A percentile compares a stretch with the other conserved stretches of the same genome.
Conservation (phyloP, 768 basidiomycete genomes). For the Boletus pseudo-olivaceus region DNA sequence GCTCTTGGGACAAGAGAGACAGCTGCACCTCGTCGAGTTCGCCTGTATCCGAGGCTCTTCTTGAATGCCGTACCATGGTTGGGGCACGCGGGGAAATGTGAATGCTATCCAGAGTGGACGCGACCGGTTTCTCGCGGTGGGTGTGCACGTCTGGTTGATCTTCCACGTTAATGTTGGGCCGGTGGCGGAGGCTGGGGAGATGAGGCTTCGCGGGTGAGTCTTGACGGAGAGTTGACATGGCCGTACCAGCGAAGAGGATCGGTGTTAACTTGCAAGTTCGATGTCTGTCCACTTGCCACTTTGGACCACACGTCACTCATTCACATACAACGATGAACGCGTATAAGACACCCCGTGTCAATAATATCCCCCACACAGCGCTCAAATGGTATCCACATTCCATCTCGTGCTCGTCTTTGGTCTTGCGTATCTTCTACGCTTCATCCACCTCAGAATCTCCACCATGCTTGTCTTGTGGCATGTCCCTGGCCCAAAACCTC, state of each 20-base stretch:
- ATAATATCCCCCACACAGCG: not conserved
- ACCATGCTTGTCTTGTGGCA: constrained; percentile 36
- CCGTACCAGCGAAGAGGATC: not conserved
- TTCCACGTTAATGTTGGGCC: constrained; percentile 38
- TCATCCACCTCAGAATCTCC: constrained; percentile 34
- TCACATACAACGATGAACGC: not conserved
- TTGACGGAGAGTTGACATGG: constrained; percentile 27
- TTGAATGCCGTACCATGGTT: constrained; percentile 35
- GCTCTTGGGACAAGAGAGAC: constrained; percentile 51
- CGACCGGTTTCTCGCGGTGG: constrained; percentile 47
- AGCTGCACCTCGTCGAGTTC: constrained; percentile 59
- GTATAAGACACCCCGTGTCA: constrained; percentile 3
- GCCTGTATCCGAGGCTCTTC: constrained; percentile 24
- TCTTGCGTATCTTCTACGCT: constrained; percentile 31
- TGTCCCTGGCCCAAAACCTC: constrained; percentile 49
- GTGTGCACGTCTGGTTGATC: constrained; percentile 24
- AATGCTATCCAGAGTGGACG: constrained; percentile 58
- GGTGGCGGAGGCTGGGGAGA: constrained; percentile 28
- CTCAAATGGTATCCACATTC: constrained; percentile 8
- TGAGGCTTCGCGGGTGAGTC: constrained; percentile 27
- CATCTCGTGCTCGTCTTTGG: constrained; percentile 18
- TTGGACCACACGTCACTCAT: constrained; percentile 19
- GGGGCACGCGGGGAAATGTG: constrained; percentile 54
- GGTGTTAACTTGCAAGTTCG: constrained; percentile 7
- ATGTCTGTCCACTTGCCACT: constrained; percentile 1